phyloP scores from a whole-genome alignment of 768 basidiomycete genomes.

The Serendipita sp. region DNA sequence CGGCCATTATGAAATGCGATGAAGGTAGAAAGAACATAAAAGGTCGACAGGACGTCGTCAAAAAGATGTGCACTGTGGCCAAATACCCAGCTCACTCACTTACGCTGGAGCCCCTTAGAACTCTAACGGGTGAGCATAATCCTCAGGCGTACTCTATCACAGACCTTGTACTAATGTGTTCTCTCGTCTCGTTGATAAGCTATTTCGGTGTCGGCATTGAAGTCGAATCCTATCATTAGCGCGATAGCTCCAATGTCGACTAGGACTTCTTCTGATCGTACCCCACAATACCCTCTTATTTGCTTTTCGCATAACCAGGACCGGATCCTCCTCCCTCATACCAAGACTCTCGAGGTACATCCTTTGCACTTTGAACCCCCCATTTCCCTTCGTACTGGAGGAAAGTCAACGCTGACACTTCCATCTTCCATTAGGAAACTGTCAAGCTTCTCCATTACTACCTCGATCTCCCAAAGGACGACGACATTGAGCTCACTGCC shows the following conservation, averaged over 20 bases:
- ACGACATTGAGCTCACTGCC: background rate
- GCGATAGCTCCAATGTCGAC: background rate
- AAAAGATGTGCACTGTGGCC: background rate
- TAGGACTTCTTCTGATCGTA: background rate
- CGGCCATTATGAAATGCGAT: background rate
- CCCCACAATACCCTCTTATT: conserved; percentile 1
- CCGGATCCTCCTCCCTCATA: conserved; percentile 1
- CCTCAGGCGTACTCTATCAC: background rate
- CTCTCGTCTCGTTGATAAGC: background rate
- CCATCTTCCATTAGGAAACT: background rate
- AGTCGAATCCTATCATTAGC: background rate
- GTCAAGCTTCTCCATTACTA: background rate
- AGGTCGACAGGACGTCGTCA: background rate
- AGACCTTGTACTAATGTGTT: background rate
- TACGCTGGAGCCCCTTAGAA: background rate
- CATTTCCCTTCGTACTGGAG: background rate
- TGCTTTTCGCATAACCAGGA: background rate
- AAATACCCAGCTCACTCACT: background rate
- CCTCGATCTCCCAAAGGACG: background rate
- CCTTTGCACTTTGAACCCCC: background rate
- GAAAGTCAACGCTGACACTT: background rate
- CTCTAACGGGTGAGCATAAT: background rate
- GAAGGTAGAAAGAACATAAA: background rate
- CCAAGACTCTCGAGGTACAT: conserved; percentile 2
- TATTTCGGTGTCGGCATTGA: background rate